Conservation (phyloP, 345 rosid species). For the Raphanus sativus region DNA sequence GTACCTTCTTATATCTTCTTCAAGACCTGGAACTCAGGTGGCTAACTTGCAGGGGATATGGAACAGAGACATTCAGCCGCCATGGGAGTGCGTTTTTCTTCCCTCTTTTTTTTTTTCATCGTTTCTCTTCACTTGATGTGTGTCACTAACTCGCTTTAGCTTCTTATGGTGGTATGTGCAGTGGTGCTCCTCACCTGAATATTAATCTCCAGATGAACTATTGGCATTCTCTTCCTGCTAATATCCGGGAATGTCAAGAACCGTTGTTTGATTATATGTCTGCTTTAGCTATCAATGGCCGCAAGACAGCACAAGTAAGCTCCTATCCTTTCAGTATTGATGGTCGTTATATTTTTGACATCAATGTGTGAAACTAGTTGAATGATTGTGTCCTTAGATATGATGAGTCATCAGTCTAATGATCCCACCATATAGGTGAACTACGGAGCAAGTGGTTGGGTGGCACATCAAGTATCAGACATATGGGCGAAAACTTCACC, state of each 20-base stretch:
- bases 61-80: constrained; percentile 76
- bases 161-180: constrained; percentile 35
- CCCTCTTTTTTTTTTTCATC: neutral
- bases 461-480: constrained; percentile 82
- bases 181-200: constrained; percentile 89
- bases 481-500: constrained; percentile 95
- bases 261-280: constrained; percentile 79
- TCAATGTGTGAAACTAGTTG: neutral
- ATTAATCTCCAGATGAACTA: constrained; percentile 97
- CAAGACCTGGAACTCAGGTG: constrained; percentile 89
- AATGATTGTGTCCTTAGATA: too few relatives aligned
- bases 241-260: constrained; percentile 82
- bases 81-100: constrained; percentile 75
- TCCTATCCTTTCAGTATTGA: too few relatives aligned
- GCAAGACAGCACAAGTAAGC: constrained; percentile 85
- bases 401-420: constrained; percentile 7
- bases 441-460: constrained; percentile 87
- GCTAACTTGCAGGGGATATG: constrained; percentile 95
- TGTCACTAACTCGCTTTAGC: neutral
- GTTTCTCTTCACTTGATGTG: constrained; percentile 3
- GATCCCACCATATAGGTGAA: constrained; percentile 61
- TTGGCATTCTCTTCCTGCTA: constrained; percentile 91
- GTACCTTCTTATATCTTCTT: constrained; percentile 83
- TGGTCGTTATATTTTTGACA: neutral
- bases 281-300: constrained; percentile 69